Evolutionary conservation across 1,139 yeast species (phyloP).

Genomic region (Suhomyces wounanorum): DNA sequence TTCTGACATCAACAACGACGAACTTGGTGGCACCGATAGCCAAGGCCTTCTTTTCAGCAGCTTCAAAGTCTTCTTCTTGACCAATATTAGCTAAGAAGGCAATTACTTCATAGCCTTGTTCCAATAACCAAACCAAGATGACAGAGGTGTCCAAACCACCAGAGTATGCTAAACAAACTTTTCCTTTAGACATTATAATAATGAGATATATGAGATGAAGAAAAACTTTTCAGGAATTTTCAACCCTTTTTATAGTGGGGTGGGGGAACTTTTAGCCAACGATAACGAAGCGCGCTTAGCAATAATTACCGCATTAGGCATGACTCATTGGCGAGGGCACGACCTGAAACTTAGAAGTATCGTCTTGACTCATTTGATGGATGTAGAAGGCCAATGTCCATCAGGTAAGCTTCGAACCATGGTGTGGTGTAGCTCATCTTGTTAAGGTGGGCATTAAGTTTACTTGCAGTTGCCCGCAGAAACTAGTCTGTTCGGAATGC

Average conservation of each 20-base stretch:
- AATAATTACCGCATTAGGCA: conserved; percentile 39
- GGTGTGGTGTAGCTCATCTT: too few relatives aligned
- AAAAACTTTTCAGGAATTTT: conserved; percentile 22
- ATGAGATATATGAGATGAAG: conserved; percentile 13
- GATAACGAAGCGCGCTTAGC: conserved; percentile 45
- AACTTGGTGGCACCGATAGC: conserved; percentile 97
- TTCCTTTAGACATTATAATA: conserved; percentile 82
- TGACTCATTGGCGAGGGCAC: conserved; percentile 29
- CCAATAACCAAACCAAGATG: conserved; percentile 96
- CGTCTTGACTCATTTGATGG: conserved; percentile 1
- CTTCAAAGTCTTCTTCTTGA: conserved; percentile 98
- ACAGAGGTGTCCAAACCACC: conserved; percentile 99
- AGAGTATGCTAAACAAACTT: conserved; percentile 98
- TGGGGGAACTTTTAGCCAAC: conserved; percentile 15
- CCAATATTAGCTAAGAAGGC: conserved; percentile 98
- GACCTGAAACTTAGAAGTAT: not conserved
- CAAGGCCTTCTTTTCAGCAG: conserved; percentile 93
- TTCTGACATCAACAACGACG: conserved; percentile 91
- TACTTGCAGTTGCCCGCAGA: too few relatives aligned
- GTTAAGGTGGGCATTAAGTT: too few relatives aligned
- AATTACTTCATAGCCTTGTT: conserved; percentile 95
- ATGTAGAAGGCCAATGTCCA: not conserved
- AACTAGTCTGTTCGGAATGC: too few relatives aligned
- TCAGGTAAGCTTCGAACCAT: not conserved
- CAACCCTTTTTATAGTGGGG: conserved; percentile 23